A percentile compares a stretch with the other conserved stretches of the same genome.
Conservation (phyloP, 441 rosid genomes). For the Sinapis alba region DNA sequence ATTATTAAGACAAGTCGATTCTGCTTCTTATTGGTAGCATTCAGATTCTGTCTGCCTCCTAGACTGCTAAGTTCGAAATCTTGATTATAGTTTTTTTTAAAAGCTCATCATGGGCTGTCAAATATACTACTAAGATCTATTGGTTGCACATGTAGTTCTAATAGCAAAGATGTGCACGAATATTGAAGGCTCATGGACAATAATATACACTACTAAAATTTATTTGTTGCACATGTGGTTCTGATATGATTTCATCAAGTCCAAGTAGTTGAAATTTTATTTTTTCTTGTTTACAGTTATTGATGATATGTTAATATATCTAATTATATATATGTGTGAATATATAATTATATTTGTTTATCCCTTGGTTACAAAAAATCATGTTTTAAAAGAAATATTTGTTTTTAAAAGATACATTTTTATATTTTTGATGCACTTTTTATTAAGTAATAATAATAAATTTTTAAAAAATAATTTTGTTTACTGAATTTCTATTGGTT, state of each 20-base stretch:
- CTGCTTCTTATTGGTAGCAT: background rate
- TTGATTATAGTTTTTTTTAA: background rate
- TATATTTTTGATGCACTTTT: too few relatives aligned
- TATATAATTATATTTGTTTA: too few relatives aligned
- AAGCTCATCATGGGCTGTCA: background rate
- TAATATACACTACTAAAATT: background rate
- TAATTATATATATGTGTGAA: too few relatives aligned
- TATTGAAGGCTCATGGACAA: background rate
- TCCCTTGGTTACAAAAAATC: too few relatives aligned
- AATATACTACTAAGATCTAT: background rate
- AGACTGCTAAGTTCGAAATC: background rate
- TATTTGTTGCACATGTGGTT: background rate
- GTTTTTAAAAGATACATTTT: too few relatives aligned
- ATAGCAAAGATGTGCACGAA: background rate
- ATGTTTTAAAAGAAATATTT: too few relatives aligned
- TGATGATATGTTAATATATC: too few relatives aligned
- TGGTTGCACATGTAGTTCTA: background rate
- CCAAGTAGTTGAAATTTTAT: background rate
- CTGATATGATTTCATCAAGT: background rate
- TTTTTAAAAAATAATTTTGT: too few relatives aligned
- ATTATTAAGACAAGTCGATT: background rate
- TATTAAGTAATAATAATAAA: too few relatives aligned
- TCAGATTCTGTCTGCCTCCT: background rate
- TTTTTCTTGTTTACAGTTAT: background rate
- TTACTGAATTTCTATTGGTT: too few relatives aligned